Base-by-base conservation (phyloP, 2,329 filamentous ascomycete genomes). In the Akanthomyces lecanii region DNA sequence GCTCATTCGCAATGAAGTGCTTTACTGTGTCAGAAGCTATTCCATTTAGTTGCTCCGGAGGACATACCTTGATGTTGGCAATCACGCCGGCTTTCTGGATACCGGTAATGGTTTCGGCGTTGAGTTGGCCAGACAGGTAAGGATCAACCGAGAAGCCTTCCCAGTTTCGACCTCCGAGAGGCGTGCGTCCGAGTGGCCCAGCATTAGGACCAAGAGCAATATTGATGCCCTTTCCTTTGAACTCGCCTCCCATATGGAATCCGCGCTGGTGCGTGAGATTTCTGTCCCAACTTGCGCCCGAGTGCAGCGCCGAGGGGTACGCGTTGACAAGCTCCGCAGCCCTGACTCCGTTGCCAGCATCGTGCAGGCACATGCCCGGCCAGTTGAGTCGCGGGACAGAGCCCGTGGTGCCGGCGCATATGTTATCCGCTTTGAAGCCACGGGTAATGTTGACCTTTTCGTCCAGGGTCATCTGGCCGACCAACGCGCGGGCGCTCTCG, bases 1-100 rank as follows among this genome's bases (percentile, higher is more conserved):
- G 86, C 69, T 88, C 86, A 62, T 88, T 86, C 18, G 75, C 82
- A 48, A 88, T 82, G 63, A 79, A 82, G 67, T 88, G 85, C 82
- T 76, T 4, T 10, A 10, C 11, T 23, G 33, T 1, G 1, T 2
- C 4, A 21, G 28, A 40, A 1, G 16, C 8, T 0, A 56, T 54
- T 8, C 16, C 6, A 2, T 16, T 12, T 0, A 5, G 2, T 0
- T 11, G 2, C 4, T 0, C 2, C 7, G 1, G 12, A n/a, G 3
- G 2, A 5, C 61, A 36, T 44, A 79, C 78, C 73, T 84, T 94
- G 80, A 80, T 86, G 77, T 87, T 91, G 62, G 91, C 90, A 72
- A 96, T 89, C 44, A 94, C 86, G 68, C 91, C 91, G 3, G 87
- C 86, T 69, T 88, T 85, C 71, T 95, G 91, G 59, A 92, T 90